Evolutionary conservation across 2,329 filamentous ascomycete species (phyloP).

Genomic region (Clarireedia monteithiana): DNA sequence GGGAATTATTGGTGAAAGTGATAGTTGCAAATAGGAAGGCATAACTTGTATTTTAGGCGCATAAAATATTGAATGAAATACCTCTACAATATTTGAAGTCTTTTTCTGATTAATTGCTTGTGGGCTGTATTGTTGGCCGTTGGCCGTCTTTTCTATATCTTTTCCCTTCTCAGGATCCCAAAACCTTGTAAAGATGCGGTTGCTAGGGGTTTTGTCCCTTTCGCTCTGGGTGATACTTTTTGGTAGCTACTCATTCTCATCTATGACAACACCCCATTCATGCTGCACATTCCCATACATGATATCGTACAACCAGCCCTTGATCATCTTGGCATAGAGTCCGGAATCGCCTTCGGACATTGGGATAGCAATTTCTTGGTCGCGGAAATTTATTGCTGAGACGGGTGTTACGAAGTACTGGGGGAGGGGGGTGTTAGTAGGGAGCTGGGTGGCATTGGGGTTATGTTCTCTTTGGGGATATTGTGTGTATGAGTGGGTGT

Average conservation of each 20-base stretch:
- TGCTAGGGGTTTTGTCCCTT: no score
- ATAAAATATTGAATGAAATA: constrained; percentile 5
- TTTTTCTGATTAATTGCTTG: neutral
- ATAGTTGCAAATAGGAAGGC: neutral
- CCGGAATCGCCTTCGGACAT: constrained; percentile 47
- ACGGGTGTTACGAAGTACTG: constrained; percentile 66
- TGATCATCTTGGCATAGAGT: constrained; percentile 50
- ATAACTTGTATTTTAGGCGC: constrained; percentile 11
- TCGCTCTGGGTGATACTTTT: neutral
- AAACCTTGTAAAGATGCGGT: no score
- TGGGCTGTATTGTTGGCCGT: neutral
- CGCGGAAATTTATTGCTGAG: constrained; percentile 59
- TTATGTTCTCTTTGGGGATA: neutral
- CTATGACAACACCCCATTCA: constrained; percentile 60
- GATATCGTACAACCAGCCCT: constrained; percentile 60
- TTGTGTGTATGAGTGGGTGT: no score
- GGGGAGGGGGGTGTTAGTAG: neutral
- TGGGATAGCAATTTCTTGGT: constrained; percentile 52
- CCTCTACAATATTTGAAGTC: no score
- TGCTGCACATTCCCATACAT: constrained; percentile 66
- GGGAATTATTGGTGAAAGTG: neutral
- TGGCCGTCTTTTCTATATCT: neutral
- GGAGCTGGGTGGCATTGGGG: neutral
- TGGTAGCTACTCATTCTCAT: constrained; percentile 35
- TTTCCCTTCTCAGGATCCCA: neutral